Evolutionary conservation across 192 early-diverging fungal genomes (phyloP), one percentile per base, ranked within the genome.

Genomic region (Backusella circina): DNA sequence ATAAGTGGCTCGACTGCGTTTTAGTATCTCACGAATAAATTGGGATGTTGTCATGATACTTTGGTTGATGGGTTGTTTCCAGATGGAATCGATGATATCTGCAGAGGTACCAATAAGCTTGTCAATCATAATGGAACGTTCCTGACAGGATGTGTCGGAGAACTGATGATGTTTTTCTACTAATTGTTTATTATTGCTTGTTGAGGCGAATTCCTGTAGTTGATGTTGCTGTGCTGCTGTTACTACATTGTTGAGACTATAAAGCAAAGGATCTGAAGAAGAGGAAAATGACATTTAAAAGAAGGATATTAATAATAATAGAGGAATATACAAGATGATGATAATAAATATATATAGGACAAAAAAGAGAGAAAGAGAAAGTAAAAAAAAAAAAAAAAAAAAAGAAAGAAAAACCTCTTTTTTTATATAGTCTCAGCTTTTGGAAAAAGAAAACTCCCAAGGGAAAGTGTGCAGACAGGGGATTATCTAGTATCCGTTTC

Each of bases 11-110:
- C 85, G 83, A 33, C 88, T 90, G 9, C 92, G 85, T 51, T 87
- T 83, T 2, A 93, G 77, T n/a, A 92, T 88, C 76, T 92, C 89
- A 65, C 85, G 84, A 76, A 93, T 88, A 77, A 92, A 90, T 72
- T 79, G 69, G 37, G 79, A 73, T 33, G 88, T 80, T 30, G 90
- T 84, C n/a, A 88, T 82, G 36, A 84, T 77, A 5, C 72, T 83
- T 15, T 15, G 6, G 37, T 51, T 77, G 64, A 36, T 38, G 6
- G 44, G 21, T 23, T 61, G 54, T 28, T 3, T 28, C 74, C 75
- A 76, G 13, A 80, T 80, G 35, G 67, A 67, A 2, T 76, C 79
- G 26, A 80, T 72, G 21, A 80, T 77, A 33, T 77, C 75, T 31
- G 70, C 70, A 18, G 75, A 54, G n/a, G 70, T 33, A 61, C 72